phyloP scores from a whole-genome alignment of 176 grass and related monocot species.

The Avena atlantica region DNA sequence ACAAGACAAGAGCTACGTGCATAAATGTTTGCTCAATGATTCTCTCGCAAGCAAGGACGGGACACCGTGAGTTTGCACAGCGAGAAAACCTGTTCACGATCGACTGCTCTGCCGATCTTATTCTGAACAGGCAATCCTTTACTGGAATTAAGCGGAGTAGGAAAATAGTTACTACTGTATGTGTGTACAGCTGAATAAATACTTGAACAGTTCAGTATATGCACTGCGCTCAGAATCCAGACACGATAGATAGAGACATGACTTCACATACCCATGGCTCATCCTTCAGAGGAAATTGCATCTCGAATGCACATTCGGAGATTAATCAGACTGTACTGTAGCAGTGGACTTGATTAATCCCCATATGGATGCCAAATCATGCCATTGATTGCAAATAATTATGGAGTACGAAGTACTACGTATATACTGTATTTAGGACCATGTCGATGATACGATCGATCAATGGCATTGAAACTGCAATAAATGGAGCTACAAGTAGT shows the following conservation, averaged over 20 bases:
- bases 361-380: background rate
- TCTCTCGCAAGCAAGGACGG: constrained; percentile 28
- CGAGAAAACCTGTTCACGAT: constrained; percentile 8
- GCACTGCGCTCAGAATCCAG: constrained; percentile 20
- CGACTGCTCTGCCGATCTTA: constrained; percentile 24
- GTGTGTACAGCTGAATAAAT: background rate
- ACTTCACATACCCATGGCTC: constrained; percentile 9
- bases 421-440: background rate
- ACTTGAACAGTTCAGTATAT: background rate
- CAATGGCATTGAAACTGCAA: constrained; percentile 35
- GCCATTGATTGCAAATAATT: constrained; percentile 34
- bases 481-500: constrained; percentile 41
- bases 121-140: constrained; percentile 22
- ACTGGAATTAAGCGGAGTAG: background rate
- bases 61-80: constrained; percentile 25
- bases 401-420: background rate
- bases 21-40: constrained; percentile 52
- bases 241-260: background rate
- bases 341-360: constrained; percentile 33
- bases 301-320: constrained; percentile 17
- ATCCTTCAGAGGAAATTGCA: background rate
- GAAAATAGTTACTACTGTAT: background rate
- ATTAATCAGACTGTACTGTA: constrained; percentile 16
- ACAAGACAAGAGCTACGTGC: constrained; percentile 54
- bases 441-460: constrained; percentile 33